Evolutionary conservation across 345 rosid species (phyloP).

Genomic region (Melaleuca alternifolia): DNA sequence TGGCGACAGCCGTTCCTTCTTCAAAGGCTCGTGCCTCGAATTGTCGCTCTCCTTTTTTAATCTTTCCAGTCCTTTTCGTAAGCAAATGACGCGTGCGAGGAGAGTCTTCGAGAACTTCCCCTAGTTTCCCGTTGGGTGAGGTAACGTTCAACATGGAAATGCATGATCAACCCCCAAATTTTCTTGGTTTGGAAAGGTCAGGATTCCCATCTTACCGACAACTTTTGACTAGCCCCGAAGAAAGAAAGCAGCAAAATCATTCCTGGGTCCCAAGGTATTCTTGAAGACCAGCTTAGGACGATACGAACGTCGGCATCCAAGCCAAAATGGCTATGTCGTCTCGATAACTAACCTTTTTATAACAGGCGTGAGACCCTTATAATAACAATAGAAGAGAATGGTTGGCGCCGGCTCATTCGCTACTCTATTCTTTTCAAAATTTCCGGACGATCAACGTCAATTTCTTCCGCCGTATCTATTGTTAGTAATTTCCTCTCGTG

Average conservation of each 20-base stretch:
- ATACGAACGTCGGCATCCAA: too few relatives aligned
- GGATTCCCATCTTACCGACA: not conserved
- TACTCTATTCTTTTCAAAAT: too few relatives aligned
- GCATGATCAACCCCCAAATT: not conserved
- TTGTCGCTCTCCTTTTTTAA: too few relatives aligned
- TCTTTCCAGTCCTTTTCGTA: not conserved
- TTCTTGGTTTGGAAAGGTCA: not conserved
- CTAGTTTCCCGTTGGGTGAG: not conserved
- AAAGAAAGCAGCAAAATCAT: not conserved
- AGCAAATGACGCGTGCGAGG: not conserved
- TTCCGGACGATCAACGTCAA: too few relatives aligned
- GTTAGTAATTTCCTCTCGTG: not conserved
- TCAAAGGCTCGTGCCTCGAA: not conserved
- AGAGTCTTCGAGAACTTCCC: not conserved
- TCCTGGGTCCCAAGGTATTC: not conserved
- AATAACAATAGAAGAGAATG: not conserved
- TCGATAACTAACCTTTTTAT: not conserved
- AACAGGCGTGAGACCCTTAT: not conserved
- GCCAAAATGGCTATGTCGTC: not conserved
- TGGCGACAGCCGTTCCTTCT: too few relatives aligned
- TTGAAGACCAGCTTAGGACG: too few relatives aligned
- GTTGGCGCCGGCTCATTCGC: too few relatives aligned
- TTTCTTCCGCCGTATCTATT: too few relatives aligned
- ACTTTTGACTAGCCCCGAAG: not conserved
- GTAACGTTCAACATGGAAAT: not conserved